These are phyloP conservation scores for Penicillium sp. DNA, from an alignment of 2,329 filamentous ascomycete species.

Conservation along the genomic window DNA sequence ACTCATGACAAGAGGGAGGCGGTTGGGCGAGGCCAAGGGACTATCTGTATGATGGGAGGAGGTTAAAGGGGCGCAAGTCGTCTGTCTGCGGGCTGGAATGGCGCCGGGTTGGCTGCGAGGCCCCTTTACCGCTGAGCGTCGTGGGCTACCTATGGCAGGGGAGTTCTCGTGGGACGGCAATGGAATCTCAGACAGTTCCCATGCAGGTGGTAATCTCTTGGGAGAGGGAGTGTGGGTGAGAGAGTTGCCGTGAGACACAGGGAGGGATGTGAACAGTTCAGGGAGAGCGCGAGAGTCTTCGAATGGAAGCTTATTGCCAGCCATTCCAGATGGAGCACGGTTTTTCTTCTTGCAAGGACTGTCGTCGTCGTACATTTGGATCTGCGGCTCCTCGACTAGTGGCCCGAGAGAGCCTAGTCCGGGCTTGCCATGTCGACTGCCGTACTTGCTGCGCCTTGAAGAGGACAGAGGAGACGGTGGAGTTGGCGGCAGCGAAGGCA, in stretches of 20 bases:
- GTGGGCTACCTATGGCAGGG: slow-evolving; percentile 23
- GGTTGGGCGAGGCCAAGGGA: slow-evolving; percentile 5
- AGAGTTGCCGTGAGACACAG: slow-evolving; percentile 9
- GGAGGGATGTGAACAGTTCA: slow-evolving; percentile 22
- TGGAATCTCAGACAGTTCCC: slow-evolving; percentile 18
- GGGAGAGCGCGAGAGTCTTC: slow-evolving; percentile 20
- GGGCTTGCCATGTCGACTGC: slow-evolving; percentile 17
- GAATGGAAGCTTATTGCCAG: slow-evolving; percentile 11
- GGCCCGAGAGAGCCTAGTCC: slow-evolving; percentile 16
- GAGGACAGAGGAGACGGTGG: slow-evolving; percentile 11
- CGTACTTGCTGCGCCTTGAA: slow-evolving; percentile 14
- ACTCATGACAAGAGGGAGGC: slow-evolving; percentile 12
- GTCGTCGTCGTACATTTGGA: slow-evolving; percentile 6
- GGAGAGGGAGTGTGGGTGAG: slow-evolving; percentile 28
- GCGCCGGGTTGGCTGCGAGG: slow-evolving; percentile 26
- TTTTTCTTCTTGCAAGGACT: slow-evolving; percentile 23
- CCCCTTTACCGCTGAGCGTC: slow-evolving; percentile 28
- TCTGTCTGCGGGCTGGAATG: slow-evolving; percentile 17
- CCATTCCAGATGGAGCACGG: slow-evolving; percentile 12
- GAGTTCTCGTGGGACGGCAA: slow-evolving; percentile 23
- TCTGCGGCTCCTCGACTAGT: slow-evolving; percentile 17
- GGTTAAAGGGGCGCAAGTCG: slow-evolving; percentile 9
- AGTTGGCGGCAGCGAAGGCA: slow-evolving; percentile 5
- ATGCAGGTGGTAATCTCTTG: slow-evolving; percentile 20
- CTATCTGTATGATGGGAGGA: slow-evolving; percentile 3